phyloP scores from a whole-genome alignment of 2,329 filamentous ascomycete species.

The Phoma sp. region DNA sequence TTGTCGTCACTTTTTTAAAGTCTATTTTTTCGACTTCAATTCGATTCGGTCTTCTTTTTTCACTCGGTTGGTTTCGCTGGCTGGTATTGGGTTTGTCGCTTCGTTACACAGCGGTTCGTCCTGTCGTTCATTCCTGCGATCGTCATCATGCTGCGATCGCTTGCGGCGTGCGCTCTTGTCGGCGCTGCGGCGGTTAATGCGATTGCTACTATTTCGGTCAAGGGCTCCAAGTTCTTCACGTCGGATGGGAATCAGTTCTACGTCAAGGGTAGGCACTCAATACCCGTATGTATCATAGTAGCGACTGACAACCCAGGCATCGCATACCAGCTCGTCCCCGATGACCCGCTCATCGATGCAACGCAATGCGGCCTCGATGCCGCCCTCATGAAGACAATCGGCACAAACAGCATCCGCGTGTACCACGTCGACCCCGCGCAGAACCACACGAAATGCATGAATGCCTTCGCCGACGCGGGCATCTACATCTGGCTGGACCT shows the following conservation, averaged over 20 bases:
- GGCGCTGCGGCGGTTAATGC: conserved; percentile 51
- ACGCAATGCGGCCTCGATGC: conserved; percentile 81
- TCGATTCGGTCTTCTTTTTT: too few relatives aligned
- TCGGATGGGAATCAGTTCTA: conserved; percentile 82
- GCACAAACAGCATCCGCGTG: conserved; percentile 83
- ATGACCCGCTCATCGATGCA: conserved; percentile 78
- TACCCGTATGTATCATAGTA: too few relatives aligned
- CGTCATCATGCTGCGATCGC: conserved; percentile 31
- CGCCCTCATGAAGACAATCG: conserved; percentile 77
- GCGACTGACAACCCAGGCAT: conserved; percentile 62
- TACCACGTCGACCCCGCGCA: conserved; percentile 81
- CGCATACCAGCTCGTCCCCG: conserved; percentile 70
- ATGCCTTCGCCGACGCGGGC: conserved; percentile 72
- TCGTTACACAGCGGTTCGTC: conserved; percentile 6
- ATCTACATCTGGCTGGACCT: conserved; percentile 85
- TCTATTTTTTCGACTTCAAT: too few relatives aligned
- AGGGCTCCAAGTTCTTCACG: conserved; percentile 86
- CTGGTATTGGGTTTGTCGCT: too few relatives aligned
- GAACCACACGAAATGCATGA: conserved; percentile 83
- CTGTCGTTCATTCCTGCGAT: conserved; percentile 5
- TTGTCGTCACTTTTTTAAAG: conserved; percentile 1
- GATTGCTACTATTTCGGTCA: conserved; percentile 64
- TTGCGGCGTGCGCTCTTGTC: conserved; percentile 32
- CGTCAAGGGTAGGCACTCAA: conserved; percentile 76
- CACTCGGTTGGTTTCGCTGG: too few relatives aligned